Evolutionary conservation across 495 filamentous ascomycete species (phyloP).

Genomic region (Penicillium maclennaniae): DNA sequence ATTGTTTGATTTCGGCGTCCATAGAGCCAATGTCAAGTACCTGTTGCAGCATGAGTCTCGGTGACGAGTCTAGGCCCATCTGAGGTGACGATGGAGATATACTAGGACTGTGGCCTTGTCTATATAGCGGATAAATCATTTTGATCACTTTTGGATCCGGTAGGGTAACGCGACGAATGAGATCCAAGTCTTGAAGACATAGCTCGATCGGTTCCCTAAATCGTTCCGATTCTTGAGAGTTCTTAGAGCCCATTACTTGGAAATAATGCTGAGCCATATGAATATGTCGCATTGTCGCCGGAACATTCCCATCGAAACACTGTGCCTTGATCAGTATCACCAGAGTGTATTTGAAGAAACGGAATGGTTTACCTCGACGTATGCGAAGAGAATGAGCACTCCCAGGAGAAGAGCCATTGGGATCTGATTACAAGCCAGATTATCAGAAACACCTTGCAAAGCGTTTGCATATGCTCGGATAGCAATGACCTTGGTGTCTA

Average conservation of each 20-base stretch:
- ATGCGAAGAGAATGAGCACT: slow-evolving; percentile 8
- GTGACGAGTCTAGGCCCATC: not conserved
- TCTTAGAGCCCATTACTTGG: not conserved
- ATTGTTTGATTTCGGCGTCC: slow-evolving; percentile 5
- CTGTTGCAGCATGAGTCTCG: slow-evolving; percentile 3
- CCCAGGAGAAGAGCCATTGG: slow-evolving; percentile 4
- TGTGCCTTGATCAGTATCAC: not conserved
- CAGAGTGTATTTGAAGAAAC: not conserved
- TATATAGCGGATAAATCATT: not conserved
- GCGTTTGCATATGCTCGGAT: slow-evolving; percentile 6
- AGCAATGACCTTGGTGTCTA: slow-evolving; percentile 9
- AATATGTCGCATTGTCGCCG: slow-evolving; percentile 7
- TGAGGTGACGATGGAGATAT: not conserved
- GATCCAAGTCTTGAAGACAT: slow-evolving; percentile 6
- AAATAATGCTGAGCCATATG: slow-evolving; percentile 6
- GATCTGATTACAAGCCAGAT: not conserved
- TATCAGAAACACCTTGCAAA: slow-evolving; percentile 2
- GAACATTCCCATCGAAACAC: slow-evolving; percentile 8
- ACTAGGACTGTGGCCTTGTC: not conserved
- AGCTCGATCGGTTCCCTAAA: slow-evolving; percentile 1
- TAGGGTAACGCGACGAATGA: slow-evolving; percentile 2
- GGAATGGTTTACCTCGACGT: slow-evolving; percentile 5
- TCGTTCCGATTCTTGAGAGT: not conserved
- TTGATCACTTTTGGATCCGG: slow-evolving; percentile 2
- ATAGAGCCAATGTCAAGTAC: slow-evolving; percentile 5